Base-by-base conservation (phyloP, 371 early-diverging fungal genomes). In the Apophysomyces variabilis region DNA sequence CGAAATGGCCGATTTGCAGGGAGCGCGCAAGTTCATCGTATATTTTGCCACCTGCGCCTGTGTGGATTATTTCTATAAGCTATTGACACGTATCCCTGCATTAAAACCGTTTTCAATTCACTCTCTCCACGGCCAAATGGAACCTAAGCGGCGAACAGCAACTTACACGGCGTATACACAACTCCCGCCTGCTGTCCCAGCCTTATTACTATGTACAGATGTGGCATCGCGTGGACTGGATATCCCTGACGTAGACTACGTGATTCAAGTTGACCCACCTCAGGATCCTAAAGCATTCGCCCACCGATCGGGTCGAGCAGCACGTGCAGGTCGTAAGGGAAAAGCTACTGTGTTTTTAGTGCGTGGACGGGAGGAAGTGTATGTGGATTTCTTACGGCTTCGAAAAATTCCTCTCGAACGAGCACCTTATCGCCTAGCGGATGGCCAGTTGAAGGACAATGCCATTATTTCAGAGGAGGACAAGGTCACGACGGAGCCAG, bases 251-350 rank as follows among this genome's bases (percentile, higher is more conserved):
- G 95, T 99, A 3, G 99, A 99, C 66, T 88, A 87, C 70, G 96
- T 99, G 5, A 85, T 99, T 36, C 99, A 99, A 73, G 90, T 92
- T 57, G 99, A 98, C 64, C 91, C 98, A 21, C 99, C 99, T 1
- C 95, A 94, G 63, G 99, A 99, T 64, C 97, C 98, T 8, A 95
- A 95, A 74, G 91, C 90, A 12, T 98, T 99, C 74, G 86, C 96
- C 0, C 99, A 99, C 84, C 87, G 99, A n/a, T 97, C 97, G 73
- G 99, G 99, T 7, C 87, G 99, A 66, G 96, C 99, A 0, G 99
- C 96, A 6, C 84, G 99, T 57, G 91, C 92, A 9, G 99, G 99
- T 1, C 84, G 93, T 32, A 77, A 83, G 35, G 99, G 99, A 11
- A 85, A 85, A 47, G 96, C 98, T 4, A 82, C 97, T 0, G 91